These are phyloP conservation scores for Malassezia globosa DNA, from an alignment of 1,284 basidiomycete genomes.

Conservation along the genomic window DNA sequence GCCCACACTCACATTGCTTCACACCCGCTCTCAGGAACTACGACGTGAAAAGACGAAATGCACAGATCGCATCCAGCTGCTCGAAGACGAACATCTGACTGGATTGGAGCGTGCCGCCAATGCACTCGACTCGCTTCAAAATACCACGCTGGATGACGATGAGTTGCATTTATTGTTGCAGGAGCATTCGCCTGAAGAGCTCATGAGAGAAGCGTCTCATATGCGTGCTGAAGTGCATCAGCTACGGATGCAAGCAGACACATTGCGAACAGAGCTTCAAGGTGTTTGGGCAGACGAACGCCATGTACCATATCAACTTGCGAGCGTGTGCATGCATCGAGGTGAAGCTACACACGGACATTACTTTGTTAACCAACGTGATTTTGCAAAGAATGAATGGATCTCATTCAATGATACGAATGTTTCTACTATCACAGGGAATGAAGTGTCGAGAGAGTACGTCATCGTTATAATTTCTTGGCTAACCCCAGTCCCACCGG, in stretches of 20 bases:
- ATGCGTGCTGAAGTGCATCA: conserved; percentile 22
- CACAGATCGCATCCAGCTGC: conserved; percentile 17
- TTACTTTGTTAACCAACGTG: conserved; percentile 40
- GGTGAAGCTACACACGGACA: conserved; percentile 44
- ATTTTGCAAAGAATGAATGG: conserved; percentile 21
- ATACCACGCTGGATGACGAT: neutral
- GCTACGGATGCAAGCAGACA: conserved; percentile 56
- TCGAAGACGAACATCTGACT: conserved; percentile 1
- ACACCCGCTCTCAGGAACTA: conserved; percentile 49
- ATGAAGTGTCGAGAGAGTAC: conserved; percentile 32
- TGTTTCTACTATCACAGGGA: conserved; percentile 19
- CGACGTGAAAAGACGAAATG: conserved; percentile 51
- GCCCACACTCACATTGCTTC: conserved; percentile 50
- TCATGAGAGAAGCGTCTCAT: conserved; percentile 2
- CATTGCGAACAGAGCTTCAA: conserved; percentile 63
- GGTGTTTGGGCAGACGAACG: conserved; percentile 62
- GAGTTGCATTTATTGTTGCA: neutral
- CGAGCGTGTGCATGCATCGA: conserved; percentile 90
- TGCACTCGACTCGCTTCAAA: neutral
- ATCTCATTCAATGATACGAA: conserved; percentile 39
- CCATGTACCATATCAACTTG: conserved; percentile 72
- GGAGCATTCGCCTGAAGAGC: neutral
- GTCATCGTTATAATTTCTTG: conserved; percentile 5
- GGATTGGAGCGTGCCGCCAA: neutral
- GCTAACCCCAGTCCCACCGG: conserved; percentile 23